These are phyloP conservation scores for Bruguiera parviflora DNA, from an alignment of 345 rosid genomes.

Conservation along the genomic window DNA sequence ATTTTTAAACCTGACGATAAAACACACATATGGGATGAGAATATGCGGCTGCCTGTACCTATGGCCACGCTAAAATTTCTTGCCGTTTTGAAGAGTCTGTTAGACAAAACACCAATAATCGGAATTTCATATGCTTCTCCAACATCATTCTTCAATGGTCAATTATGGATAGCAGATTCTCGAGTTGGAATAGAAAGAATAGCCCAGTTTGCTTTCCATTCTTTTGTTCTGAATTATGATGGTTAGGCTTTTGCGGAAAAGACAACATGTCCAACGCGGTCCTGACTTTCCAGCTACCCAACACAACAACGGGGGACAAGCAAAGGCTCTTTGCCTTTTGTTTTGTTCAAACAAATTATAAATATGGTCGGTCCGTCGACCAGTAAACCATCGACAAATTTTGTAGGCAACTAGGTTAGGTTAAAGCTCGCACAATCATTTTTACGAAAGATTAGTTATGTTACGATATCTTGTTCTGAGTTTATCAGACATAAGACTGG, in stretches of 20 bases:
- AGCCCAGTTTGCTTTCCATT: background rate
- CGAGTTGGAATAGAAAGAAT: background rate
- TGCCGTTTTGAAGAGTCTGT: constrained; percentile 20
- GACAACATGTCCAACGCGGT: background rate
- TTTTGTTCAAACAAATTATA: background rate
- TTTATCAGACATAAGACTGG: background rate
- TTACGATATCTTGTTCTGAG: background rate
- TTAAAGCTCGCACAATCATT: background rate
- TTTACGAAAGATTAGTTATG: background rate
- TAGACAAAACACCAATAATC: background rate
- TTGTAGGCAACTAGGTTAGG: background rate
- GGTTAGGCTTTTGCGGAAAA: background rate
- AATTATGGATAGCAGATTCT: background rate
- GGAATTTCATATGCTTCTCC: background rate
- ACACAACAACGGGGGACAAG: background rate
- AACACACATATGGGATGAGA: background rate
- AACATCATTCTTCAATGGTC: background rate
- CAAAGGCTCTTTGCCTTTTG: constrained; percentile 12
- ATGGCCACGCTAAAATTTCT: constrained; percentile 24
- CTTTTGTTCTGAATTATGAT: no score
- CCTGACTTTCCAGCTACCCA: constrained; percentile 4
- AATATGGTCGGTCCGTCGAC: background rate
- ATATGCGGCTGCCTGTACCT: constrained; percentile 22
- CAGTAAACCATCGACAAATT: background rate
- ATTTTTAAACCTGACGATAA: no score